Percentiles rank a stretch among this genome's conserved stretches.
Evolutionary conservation across 805 yeast species (phyloP).

Genomic region (Candida suzukii): DNA sequence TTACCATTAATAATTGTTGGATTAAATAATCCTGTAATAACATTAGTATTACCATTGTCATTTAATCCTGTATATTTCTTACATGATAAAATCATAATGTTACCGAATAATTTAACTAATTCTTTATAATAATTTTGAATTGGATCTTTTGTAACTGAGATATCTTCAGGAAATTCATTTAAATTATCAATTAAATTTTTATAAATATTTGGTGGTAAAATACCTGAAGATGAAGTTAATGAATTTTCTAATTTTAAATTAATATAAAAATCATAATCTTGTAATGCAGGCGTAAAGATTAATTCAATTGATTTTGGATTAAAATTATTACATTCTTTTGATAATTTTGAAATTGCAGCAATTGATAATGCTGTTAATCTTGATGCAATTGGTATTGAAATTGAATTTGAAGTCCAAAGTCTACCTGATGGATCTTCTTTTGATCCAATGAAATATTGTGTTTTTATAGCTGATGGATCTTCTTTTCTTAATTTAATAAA

Average conservation of each 20-base stretch:
- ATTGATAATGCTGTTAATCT: conserved; percentile 84
- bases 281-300: conserved; percentile 73
- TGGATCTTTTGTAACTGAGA: conserved; percentile 42
- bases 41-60: conserved; percentile 41
- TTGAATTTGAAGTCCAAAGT: conserved; percentile 47
- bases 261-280: conserved; percentile 80
- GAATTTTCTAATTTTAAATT: conserved; percentile 39
- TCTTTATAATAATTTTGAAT: conserved; percentile 53
- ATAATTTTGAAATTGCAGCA: conserved; percentile 54
- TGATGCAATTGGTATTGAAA: conserved; percentile 69
- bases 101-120: conserved; percentile 55
- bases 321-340: conserved; percentile 26
- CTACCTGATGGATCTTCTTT: conserved; percentile 83
- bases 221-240: conserved; percentile 45
- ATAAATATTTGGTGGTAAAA: conserved; percentile 45
- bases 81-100: conserved; percentile 63
- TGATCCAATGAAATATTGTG: conserved; percentile 79
- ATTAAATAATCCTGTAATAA: conserved; percentile 75
- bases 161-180: conserved; percentile 33
- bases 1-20: conserved; percentile 49
- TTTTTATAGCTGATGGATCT: conserved; percentile 76
- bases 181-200: conserved; percentile 47
- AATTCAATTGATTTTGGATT: conserved; percentile 35
- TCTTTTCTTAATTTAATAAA: conserved; percentile 62
- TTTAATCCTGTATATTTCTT: conserved; percentile 47